Conservation (phyloP, 257 asterid species). For the Solanum paucissectum region DNA sequence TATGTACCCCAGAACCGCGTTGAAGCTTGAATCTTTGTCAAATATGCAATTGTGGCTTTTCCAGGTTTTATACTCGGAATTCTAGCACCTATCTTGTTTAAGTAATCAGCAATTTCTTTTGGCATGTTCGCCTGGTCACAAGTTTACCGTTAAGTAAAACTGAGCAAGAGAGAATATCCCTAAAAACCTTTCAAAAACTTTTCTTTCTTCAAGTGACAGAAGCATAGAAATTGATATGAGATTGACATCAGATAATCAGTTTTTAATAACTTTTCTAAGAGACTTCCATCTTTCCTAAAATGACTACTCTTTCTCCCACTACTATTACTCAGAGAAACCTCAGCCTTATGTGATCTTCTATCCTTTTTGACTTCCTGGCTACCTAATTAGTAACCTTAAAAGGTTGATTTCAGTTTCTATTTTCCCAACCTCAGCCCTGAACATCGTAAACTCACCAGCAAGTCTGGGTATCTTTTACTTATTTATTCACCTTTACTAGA, state of each 20-base stretch:
- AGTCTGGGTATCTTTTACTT: not conserved
- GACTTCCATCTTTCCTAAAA: not conserved
- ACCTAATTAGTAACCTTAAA: not conserved
- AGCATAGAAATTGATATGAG: not conserved
- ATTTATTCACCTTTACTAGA: not conserved
- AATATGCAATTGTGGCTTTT: constrained; percentile 84
- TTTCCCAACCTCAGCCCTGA: not conserved
- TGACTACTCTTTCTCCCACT: not conserved
- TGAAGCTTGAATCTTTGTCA: constrained; percentile 92
- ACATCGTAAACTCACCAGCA: not conserved
- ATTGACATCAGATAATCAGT: not conserved
- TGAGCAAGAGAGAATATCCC: not conserved
- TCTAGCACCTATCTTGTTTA: constrained; percentile 95
- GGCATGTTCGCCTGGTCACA: constrained; percentile 85
- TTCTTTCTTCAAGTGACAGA: not conserved
- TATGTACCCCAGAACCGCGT: constrained; percentile 96
- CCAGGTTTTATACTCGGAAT: constrained; percentile 92
- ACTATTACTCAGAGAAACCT: not conserved
- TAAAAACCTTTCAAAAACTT: not conserved
- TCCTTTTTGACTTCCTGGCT: not conserved
- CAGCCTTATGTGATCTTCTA: not conserved
- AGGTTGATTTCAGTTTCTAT: not conserved
- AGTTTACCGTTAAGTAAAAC: not conserved
- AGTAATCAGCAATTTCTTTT: constrained; percentile 91
- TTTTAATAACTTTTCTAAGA: not conserved